These are phyloP conservation scores for Clitoria ternatea DNA, from an alignment of 306 rosid species.

Conservation along the genomic window DNA sequence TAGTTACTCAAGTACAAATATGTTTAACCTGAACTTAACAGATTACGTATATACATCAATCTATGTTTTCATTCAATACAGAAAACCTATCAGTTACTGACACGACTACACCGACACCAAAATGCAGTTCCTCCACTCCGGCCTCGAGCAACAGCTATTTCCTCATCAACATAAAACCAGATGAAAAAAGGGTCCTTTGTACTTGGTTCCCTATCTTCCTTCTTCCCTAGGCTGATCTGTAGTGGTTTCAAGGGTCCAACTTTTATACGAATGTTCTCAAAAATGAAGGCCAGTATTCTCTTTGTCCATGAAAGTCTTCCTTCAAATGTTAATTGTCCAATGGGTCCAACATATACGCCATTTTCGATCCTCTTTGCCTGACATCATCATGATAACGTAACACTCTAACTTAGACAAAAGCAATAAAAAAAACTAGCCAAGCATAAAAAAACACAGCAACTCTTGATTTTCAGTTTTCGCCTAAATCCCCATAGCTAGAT, in stretches of 20 bases:
- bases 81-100: constrained; percentile 29
- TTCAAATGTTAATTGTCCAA: constrained; percentile 88
- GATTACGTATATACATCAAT: constrained; percentile 18
- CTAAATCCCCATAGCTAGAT: neutral
- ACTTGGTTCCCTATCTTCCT: constrained; percentile 69
- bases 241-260: constrained; percentile 75
- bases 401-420: constrained; percentile 22
- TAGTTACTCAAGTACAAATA: neutral
- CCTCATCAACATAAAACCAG: constrained; percentile 94
- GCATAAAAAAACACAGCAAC: neutral
- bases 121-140: constrained; percentile 89
- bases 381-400: constrained; percentile 29
- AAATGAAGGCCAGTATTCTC: constrained; percentile 70
- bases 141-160: constrained; percentile 95
- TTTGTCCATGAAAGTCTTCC: constrained; percentile 80
- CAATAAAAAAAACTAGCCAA: too few species aligned
- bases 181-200: constrained; percentile 81
- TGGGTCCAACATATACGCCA: constrained; percentile 80
- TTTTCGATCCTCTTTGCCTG: constrained; percentile 93
- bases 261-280: constrained; percentile 63
- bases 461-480: neutral
- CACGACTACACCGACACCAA: constrained; percentile 79
- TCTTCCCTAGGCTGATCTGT: constrained; percentile 70
- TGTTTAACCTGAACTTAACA: constrained; percentile 7
- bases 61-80: constrained; percentile 1